phyloP scores from a whole-genome alignment of 306 rosid species.

The Hippophae tibetana region DNA sequence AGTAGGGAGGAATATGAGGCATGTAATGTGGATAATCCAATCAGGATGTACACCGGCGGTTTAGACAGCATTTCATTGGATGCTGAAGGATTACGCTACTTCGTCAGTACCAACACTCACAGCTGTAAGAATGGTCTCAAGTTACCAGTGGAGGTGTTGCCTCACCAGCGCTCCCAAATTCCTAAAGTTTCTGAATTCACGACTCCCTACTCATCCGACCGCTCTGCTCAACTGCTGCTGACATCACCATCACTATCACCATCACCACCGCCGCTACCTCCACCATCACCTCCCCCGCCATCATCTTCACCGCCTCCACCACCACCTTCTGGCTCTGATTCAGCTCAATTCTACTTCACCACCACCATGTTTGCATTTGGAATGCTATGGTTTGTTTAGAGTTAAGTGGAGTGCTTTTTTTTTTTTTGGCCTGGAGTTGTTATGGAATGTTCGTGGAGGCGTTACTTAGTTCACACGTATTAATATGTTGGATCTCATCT shows the following conservation, averaged over 20 bases:
- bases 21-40: constrained; percentile 54
- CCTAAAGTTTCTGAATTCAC: not conserved
- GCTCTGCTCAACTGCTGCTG: too few species aligned
- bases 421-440: too few species aligned
- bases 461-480: too few species aligned
- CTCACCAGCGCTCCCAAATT: not conserved
- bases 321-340: not conserved
- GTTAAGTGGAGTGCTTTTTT: too few species aligned
- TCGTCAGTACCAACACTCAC: constrained; percentile 41
- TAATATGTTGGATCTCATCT: too few species aligned
- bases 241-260: too few species aligned
- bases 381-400: too few species aligned
- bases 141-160: constrained; percentile 47
- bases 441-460: too few species aligned
- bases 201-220: too few species aligned
- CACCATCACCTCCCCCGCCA: too few species aligned
- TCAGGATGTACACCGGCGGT: constrained; percentile 58
- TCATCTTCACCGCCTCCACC: not conserved
- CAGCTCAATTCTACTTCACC: constrained; percentile 8
- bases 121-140: constrained; percentile 66
- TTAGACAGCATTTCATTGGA: constrained; percentile 49
- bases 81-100: constrained; percentile 59
- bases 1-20: constrained; percentile 63
- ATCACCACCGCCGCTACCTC: too few species aligned
- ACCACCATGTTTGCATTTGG: constrained; percentile 5